Percentiles rank a stretch among this genome's conserved stretches.
These are phyloP conservation scores for Alternaria ethzedia DNA, from an alignment of 2,329 filamentous ascomycete species.

Conservation along the genomic window DNA sequence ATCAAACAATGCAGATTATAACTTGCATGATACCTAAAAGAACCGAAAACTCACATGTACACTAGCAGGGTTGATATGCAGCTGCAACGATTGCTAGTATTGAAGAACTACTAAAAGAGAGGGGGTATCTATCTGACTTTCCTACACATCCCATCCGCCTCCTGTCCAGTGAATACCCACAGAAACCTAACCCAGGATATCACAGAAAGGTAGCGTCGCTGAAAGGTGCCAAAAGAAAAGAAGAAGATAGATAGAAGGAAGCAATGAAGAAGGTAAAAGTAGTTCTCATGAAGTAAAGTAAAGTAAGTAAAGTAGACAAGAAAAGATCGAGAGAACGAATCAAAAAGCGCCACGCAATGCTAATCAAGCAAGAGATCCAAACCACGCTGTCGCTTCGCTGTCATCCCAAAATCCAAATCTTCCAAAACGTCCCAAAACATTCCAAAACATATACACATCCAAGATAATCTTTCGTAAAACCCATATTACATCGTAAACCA, in stretches of 20 bases:
- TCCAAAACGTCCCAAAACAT: background rate
- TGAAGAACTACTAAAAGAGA: background rate
- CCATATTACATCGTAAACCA: background rate
- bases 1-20: background rate
- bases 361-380: background rate
- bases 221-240: background rate
- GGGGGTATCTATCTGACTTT: conserved; percentile 21
- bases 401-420: background rate
- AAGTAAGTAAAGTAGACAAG: background rate
- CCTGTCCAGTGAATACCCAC: background rate
- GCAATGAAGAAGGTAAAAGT: background rate
- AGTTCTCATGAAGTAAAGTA: background rate
- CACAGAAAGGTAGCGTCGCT: background rate
- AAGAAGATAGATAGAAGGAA: background rate
- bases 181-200: conserved; percentile 3
- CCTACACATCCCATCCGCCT: background rate
- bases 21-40: background rate
- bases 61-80: background rate
- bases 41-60: background rate
- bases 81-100: background rate
- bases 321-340: background rate
- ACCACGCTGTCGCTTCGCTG: background rate
- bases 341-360: conserved; percentile 1
- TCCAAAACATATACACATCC: conserved; percentile 1
- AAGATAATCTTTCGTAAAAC: background rate